Evolutionary conservation across 2,329 filamentous ascomycete genomes (phyloP).

Genomic region (Pseudogymnoascus pannorum): DNA sequence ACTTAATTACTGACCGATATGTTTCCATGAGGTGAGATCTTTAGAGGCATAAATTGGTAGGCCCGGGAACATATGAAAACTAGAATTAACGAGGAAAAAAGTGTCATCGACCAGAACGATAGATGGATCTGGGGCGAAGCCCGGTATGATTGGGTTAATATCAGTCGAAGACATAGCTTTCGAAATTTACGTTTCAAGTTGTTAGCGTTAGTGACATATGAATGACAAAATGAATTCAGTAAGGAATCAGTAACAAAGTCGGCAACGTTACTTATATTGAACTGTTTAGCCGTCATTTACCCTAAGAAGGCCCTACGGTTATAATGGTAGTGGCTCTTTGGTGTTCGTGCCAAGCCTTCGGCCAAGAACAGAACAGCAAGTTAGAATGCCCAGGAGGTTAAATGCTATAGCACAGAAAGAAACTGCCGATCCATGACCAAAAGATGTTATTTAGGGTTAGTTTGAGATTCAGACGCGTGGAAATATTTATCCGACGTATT

Average conservation of each 20-base stretch:
- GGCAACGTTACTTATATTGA: background rate
- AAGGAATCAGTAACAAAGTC: background rate
- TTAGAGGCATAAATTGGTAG: slow-evolving; percentile 34
- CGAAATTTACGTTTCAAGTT: background rate
- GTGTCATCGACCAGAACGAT: slow-evolving; percentile 25
- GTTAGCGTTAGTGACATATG: background rate
- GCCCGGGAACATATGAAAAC: slow-evolving; percentile 53
- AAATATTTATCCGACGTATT: background rate
- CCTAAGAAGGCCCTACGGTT: background rate
- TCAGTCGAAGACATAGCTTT: background rate
- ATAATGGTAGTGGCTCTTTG: background rate
- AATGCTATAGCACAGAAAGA: background rate
- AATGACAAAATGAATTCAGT: background rate
- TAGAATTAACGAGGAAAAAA: slow-evolving; percentile 42
- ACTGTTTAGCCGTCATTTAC: background rate
- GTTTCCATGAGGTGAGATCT: slow-evolving; percentile 21
- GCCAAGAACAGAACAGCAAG: background rate
- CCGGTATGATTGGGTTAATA: slow-evolving; percentile 28
- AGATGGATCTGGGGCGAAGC: slow-evolving; percentile 29
- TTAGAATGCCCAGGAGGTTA: background rate
- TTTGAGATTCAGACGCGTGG: no score
- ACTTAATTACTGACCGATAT: background rate
- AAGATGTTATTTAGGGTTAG: no score
- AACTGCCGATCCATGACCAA: no score
- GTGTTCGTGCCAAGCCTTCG: background rate